phyloP scores from a whole-genome alignment of 2,329 filamentous ascomycete species.

The Curvularia eragrostidis region DNA sequence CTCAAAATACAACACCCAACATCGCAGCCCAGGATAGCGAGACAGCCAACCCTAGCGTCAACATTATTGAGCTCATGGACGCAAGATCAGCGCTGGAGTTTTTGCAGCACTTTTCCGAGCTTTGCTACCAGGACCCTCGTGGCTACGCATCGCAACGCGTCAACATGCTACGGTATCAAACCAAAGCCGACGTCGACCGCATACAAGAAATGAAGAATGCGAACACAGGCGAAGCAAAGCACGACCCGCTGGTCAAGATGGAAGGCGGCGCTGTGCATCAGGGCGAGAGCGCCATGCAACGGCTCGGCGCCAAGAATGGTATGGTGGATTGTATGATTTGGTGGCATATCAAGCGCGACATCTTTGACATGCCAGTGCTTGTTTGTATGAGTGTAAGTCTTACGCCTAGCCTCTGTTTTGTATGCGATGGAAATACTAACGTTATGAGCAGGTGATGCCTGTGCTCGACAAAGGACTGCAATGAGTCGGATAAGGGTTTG shows the following conservation, averaged over 20 bases:
- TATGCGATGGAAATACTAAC: slow-evolving; percentile 16
- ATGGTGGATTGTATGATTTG: slow-evolving; percentile 95
- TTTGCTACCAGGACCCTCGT: slow-evolving; percentile 90
- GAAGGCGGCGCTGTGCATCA: slow-evolving; percentile 42
- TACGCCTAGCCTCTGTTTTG: neutral
- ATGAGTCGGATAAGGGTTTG: slow-evolving; percentile 2
- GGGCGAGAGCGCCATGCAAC: slow-evolving; percentile 81
- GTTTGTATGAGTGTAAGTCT: slow-evolving; percentile 94
- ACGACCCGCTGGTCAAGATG: slow-evolving; percentile 39
- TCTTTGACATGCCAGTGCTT: slow-evolving; percentile 98
- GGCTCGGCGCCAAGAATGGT: slow-evolving; percentile 80
- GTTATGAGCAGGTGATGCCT: slow-evolving; percentile 35
- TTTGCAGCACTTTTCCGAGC: slow-evolving; percentile 91
- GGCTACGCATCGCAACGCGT: slow-evolving; percentile 84
- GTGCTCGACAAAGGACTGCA: slow-evolving; percentile 38
- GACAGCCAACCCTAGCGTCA: slow-evolving; percentile 72
- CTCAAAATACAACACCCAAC: slow-evolving; percentile 56
- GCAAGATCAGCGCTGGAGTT: slow-evolving; percentile 93
- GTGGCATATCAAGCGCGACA: slow-evolving; percentile 96
- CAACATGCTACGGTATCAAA: slow-evolving; percentile 83
- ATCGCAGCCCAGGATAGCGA: slow-evolving; percentile 45
- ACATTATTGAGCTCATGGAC: slow-evolving; percentile 89
- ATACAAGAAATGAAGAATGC: slow-evolving; percentile 34
- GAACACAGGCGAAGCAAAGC: slow-evolving; percentile 29
- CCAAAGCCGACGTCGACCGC: slow-evolving; percentile 52